A percentile compares a stretch with the other conserved stretches of the same genome.
phyloP scores from a whole-genome alignment of 2,329 filamentous ascomycete species.

The Fonsecaea monophora region DNA sequence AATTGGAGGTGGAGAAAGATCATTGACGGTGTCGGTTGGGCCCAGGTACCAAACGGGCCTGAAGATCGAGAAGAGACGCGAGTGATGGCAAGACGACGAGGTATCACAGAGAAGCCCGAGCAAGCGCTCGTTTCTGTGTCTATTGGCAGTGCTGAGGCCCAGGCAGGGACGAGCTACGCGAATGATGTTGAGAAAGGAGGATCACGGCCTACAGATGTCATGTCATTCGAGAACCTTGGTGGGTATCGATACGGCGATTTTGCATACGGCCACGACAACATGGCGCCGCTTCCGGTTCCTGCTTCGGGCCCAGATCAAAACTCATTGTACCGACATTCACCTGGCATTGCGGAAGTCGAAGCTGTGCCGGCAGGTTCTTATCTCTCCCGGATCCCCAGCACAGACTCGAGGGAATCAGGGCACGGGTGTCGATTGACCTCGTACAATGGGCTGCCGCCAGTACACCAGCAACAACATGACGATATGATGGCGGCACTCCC shows the following conservation, averaged over 20 bases:
- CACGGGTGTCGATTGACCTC: constrained; percentile 1
- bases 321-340: background rate
- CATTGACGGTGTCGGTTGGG: constrained; percentile 4
- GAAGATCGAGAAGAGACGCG: constrained; percentile 5
- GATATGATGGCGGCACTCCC: constrained; percentile 16
- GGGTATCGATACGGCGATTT: constrained; percentile 19
- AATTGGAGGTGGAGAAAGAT: constrained; percentile 12
- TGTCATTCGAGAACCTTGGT: constrained; percentile 14
- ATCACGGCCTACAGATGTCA: background rate
- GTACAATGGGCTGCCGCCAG: background rate
- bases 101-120: background rate
- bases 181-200: background rate
- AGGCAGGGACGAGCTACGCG: background rate
- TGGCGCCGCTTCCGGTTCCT: constrained; percentile 16
- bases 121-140: background rate
- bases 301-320: background rate
- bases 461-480: background rate
- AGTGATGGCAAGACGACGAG: background rate
- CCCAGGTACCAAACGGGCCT: background rate
- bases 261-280: constrained; percentile 13
- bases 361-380: background rate
- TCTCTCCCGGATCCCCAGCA: background rate
- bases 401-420: background rate
- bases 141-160: background rate
- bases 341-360: constrained; percentile 12